Evolutionary conservation across 169 alveolate genomes (phyloP).

Genomic region (Cryptosporidium canis): DNA sequence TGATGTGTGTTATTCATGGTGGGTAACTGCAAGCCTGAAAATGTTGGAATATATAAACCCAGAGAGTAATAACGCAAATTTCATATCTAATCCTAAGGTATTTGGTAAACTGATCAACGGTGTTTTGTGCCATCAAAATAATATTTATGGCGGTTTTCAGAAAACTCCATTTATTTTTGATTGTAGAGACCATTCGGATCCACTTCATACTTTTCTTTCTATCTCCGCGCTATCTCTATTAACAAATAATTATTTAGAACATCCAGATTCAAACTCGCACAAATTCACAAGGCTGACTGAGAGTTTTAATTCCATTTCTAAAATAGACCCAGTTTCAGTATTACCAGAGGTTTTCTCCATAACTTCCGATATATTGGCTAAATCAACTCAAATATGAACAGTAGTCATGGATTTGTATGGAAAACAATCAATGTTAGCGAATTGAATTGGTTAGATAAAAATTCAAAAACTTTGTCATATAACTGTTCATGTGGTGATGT

Average conservation of each 20-base stretch:
- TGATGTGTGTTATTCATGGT: slow-evolving; percentile 78
- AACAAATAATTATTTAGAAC: background rate
- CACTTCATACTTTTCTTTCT: slow-evolving; percentile 79
- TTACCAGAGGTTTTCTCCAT: background rate
- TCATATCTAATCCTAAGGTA: background rate
- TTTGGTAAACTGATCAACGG: slow-evolving; percentile 9
- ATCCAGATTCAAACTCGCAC: background rate
- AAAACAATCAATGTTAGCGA: slow-evolving; percentile 8
- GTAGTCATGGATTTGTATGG: slow-evolving; percentile 22
- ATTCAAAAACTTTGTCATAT: slow-evolving; percentile 33
- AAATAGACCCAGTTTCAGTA: slow-evolving; percentile 38
- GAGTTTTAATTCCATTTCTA: background rate
- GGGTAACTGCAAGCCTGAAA: slow-evolving; percentile 76
- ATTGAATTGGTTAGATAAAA: slow-evolving; percentile 32
- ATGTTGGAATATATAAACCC: slow-evolving; percentile 49
- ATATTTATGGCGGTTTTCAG: slow-evolving; percentile 52
- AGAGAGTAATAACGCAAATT: background rate
- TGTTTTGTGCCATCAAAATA: slow-evolving; percentile 44
- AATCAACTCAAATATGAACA: background rate
- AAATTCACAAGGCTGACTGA: background rate
- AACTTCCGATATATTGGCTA: background rate
- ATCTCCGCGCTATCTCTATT: slow-evolving; percentile 75
- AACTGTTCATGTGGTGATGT: slow-evolving; percentile 65
- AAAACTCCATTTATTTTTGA: slow-evolving; percentile 34
- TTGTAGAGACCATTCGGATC: slow-evolving; percentile 74